Conservation (phyloP, 108 stramenopile species). For the Epipyxis sp. region DNA sequence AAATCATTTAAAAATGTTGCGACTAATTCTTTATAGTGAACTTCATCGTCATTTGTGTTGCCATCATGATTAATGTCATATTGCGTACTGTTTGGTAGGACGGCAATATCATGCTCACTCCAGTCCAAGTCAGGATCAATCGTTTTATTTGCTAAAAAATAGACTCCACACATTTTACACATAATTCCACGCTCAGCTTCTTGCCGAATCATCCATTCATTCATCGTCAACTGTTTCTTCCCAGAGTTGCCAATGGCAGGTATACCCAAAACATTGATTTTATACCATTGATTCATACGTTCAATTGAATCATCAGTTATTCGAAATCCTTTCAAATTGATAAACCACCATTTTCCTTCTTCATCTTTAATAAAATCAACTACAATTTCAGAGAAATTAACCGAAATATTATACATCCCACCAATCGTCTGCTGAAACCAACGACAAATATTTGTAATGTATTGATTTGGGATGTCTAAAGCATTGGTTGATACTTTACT, state of each 20-base stretch:
- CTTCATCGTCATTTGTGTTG: no score
- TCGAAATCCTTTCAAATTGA: background rate
- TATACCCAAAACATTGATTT: background rate
- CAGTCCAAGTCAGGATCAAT: no score
- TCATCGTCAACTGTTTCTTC: background rate
- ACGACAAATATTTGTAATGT: background rate
- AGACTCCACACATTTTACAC: background rate
- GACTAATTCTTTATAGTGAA: no score
- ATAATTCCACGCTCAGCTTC: background rate
- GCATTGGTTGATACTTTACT: background rate
- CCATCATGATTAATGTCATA: no score
- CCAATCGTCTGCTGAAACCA: background rate
- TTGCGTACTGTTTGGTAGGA: no score
- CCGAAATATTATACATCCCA: background rate
- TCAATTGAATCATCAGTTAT: background rate
- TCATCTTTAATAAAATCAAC: constrained; percentile 9
- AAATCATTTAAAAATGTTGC: no score
- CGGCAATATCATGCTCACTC: no score
- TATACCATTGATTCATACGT: background rate
- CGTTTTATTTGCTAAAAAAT: background rate
- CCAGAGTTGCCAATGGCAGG: background rate
- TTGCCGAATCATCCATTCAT: background rate
- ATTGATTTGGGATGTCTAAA: background rate
- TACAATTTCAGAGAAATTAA: background rate
- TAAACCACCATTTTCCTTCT: background rate